Conservation (phyloP, 192 early-diverging fungal species). For the Thamnidium elegans region DNA sequence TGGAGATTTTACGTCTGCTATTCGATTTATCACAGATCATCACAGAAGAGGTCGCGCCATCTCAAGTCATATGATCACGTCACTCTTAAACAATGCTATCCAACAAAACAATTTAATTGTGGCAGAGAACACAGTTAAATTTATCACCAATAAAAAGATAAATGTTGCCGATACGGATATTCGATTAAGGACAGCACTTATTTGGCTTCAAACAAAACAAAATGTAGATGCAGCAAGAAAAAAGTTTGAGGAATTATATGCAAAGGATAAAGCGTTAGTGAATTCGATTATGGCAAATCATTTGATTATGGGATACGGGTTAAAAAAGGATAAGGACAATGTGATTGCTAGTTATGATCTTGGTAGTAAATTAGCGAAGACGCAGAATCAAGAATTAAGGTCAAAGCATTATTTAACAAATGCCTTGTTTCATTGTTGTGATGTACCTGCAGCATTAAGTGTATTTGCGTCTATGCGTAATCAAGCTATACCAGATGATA, state of each 20-base stretch:
- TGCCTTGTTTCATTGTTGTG: conserved; percentile 28
- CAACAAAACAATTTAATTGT: conserved; percentile 11
- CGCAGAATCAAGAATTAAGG: not conserved
- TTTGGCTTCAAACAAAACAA: conserved; percentile 25
- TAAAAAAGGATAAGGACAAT: not conserved
- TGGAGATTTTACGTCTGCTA: conserved; percentile 9
- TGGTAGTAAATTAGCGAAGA: not conserved
- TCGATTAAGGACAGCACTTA: conserved; percentile 11
- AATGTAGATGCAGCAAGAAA: not conserved
- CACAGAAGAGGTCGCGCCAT: not conserved
- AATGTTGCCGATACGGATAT: conserved; percentile 14
- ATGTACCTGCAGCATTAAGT: conserved; percentile 22
- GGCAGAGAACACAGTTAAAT: conserved; percentile 2
- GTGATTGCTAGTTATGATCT: conserved; percentile 18
- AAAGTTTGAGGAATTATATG: conserved; percentile 19
- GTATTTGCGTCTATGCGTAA: conserved; percentile 22
- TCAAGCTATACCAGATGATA: conserved; percentile 19
- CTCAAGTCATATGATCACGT: conserved; percentile 12
- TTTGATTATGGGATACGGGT: conserved; percentile 20
- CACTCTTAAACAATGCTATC: conserved; percentile 19
- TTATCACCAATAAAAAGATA: not conserved
- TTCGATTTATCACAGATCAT: conserved; percentile 9
- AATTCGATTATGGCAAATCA: conserved; percentile 32
- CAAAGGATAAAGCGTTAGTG: conserved; percentile 1
- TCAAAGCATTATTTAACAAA: conserved; percentile 18